phyloP scores from a whole-genome alignment of 2,329 filamentous ascomycete species.

The Fusarium setosum region DNA sequence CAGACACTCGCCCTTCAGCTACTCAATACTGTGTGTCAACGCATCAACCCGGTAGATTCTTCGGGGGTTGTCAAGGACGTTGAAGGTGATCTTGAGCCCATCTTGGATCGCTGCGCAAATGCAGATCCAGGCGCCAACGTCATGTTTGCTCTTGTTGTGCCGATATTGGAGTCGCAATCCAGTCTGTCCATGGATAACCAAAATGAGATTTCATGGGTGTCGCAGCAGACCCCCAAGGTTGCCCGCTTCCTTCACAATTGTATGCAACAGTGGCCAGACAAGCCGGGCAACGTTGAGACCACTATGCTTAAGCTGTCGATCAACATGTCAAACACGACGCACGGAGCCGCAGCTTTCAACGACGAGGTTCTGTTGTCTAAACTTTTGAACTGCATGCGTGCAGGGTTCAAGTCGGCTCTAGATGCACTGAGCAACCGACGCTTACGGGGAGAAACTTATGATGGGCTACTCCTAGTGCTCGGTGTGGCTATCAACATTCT shows the following conservation, averaged over 20 bases:
- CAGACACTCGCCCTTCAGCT: constrained; percentile 73
- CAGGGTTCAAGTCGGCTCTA: constrained; percentile 61
- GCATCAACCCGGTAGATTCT: constrained; percentile 43
- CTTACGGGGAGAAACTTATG: constrained; percentile 65
- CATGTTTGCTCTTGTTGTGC: constrained; percentile 58
- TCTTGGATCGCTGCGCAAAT: constrained; percentile 38
- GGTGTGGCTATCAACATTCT: constrained; percentile 90
- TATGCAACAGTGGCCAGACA: constrained; percentile 46
- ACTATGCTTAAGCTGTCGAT: constrained; percentile 71
- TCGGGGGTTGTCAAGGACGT: constrained; percentile 45
- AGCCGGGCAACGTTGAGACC: constrained; percentile 42
- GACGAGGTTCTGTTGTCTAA: constrained; percentile 64
- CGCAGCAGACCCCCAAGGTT: constrained; percentile 44
- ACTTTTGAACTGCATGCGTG: constrained; percentile 62
- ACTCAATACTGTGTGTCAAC: constrained; percentile 58
- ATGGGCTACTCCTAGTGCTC: constrained; percentile 80
- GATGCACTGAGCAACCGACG: constrained; percentile 60
- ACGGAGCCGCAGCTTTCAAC: constrained; percentile 77
- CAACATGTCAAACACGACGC: constrained; percentile 87
- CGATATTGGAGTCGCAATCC: constrained; percentile 51
- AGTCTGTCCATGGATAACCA: constrained; percentile 39
- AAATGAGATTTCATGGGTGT: constrained; percentile 35
- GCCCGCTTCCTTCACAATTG: constrained; percentile 45
- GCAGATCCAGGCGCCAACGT: constrained; percentile 39
- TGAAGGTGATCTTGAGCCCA: constrained; percentile 39